Conservation (phyloP, 2,329 filamentous ascomycete species). For the Pseudogymnoascus sp. region DNA sequence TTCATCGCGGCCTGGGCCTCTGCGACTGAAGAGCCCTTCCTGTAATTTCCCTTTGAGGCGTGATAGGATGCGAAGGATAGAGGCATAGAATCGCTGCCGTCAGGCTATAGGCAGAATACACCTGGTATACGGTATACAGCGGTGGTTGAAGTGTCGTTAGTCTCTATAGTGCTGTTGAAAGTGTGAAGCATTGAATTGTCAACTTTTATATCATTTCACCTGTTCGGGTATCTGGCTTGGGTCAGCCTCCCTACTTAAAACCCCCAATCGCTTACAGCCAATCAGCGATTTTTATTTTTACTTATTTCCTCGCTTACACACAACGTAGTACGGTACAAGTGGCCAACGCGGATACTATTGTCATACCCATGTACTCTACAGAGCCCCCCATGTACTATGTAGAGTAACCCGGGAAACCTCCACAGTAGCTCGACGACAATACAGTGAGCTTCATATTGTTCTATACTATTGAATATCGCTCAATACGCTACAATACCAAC, state of each 20-base stretch:
- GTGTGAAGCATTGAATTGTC: neutral
- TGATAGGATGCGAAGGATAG: neutral
- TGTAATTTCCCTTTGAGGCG: neutral
- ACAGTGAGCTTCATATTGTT: slow-evolving; percentile 17
- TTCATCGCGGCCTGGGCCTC: neutral
- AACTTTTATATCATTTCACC: slow-evolving; percentile 9
- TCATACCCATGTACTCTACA: neutral
- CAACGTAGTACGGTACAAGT: neutral
- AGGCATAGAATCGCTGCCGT: neutral
- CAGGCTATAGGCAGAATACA: neutral
- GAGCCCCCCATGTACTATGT: neutral
- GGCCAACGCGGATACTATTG: neutral
- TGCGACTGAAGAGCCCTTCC: neutral
- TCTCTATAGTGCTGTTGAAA: neutral
- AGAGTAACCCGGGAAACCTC: neutral
- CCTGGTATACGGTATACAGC: neutral
- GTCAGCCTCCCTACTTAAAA: slow-evolving; percentile 4
- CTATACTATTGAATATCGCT: neutral
- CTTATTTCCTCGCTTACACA: slow-evolving; percentile 8
- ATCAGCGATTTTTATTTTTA: slow-evolving; percentile 1
- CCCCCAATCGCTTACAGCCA: neutral
- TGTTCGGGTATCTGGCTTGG: slow-evolving; percentile 7
- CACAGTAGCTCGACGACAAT: neutral
- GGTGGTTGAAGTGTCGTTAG: neutral
- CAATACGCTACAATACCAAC: neutral